Evolutionary conservation across 2,329 filamentous ascomycete species (phyloP).

Genomic region (Hirsutella minnesotensis): DNA sequence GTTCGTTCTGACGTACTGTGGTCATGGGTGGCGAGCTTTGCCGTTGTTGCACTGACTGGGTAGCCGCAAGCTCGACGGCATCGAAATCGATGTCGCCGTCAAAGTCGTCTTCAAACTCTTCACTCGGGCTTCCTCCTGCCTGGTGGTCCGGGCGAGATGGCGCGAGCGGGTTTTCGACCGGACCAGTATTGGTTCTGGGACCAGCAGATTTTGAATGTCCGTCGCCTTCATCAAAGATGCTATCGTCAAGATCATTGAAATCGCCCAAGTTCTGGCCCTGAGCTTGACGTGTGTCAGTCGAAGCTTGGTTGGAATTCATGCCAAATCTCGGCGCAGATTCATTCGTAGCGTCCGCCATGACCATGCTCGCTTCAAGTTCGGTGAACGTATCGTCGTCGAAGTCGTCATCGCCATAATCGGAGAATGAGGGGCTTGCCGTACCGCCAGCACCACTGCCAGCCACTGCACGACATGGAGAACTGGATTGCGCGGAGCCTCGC

Average conservation of each 20-base stretch:
- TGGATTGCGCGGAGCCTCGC: slow-evolving; percentile 9
- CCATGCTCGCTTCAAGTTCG: slow-evolving; percentile 36
- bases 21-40: slow-evolving; percentile 2
- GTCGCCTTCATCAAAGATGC: slow-evolving; percentile 36
- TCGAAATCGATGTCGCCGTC: slow-evolving; percentile 72
- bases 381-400: slow-evolving; percentile 49
- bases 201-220: slow-evolving; percentile 1
- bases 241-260: slow-evolving; percentile 56
- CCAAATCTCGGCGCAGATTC: slow-evolving; percentile 6
- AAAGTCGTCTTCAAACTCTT: slow-evolving; percentile 30
- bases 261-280: slow-evolving; percentile 27
- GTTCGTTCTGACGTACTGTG: slow-evolving; percentile 24
- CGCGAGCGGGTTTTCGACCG: background rate
- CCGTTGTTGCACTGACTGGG: slow-evolving; percentile 42
- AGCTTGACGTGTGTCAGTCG: background rate
- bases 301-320: background rate
- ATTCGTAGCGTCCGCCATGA: slow-evolving; percentile 7
- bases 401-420: slow-evolving; percentile 44
- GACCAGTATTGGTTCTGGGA: background rate
- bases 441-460: slow-evolving; percentile 7
- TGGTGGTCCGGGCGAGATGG: slow-evolving; percentile 5
- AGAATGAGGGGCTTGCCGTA: slow-evolving; percentile 14
- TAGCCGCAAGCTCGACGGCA: slow-evolving; percentile 60
- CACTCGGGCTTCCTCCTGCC: slow-evolving; percentile 10
- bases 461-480: slow-evolving; percentile 9